phyloP scores from a whole-genome alignment of 2,329 filamentous ascomycete genomes.

The Phialophora expanda region DNA sequence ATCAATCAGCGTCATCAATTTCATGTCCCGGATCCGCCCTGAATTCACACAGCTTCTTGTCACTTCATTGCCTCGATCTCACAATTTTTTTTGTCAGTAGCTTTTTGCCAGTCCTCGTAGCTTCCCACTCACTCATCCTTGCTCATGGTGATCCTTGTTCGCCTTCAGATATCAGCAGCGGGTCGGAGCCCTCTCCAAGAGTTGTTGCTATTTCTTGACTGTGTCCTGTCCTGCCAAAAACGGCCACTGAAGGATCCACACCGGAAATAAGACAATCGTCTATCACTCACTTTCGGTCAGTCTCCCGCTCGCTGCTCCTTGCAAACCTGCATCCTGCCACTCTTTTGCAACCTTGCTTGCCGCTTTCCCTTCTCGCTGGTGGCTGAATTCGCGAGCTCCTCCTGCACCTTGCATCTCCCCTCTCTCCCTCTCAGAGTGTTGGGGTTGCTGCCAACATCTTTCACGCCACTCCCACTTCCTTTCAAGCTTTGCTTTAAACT shows the following conservation, averaged over 20 bases:
- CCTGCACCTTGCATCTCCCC: slow-evolving; percentile 4
- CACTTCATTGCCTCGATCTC: not conserved
- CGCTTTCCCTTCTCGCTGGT: slow-evolving; percentile 15
- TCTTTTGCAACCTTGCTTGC: slow-evolving; percentile 13
- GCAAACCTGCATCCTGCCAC: slow-evolving; percentile 8
- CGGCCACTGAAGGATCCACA: slow-evolving; percentile 13
- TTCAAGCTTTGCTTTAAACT: slow-evolving; percentile 2
- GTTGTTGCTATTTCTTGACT: not conserved
- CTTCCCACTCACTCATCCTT: not conserved
- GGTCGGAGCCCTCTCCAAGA: not conserved
- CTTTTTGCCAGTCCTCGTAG: not conserved
- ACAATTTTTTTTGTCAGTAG: not conserved
- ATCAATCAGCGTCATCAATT: slow-evolving; percentile 16
- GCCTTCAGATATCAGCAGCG: not conserved
- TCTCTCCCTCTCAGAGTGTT: slow-evolving; percentile 5
- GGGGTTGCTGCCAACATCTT: slow-evolving; percentile 14
- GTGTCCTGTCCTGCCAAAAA: slow-evolving; percentile 9
- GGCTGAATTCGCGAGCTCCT: slow-evolving; percentile 12
- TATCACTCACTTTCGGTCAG: slow-evolving; percentile 20
- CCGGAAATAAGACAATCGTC: slow-evolving; percentile 21
- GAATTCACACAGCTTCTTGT: not conserved
- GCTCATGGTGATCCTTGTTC: not conserved
- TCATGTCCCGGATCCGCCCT: slow-evolving; percentile 5
- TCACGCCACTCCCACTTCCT: slow-evolving; percentile 13
- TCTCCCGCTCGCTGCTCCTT: not conserved